These are phyloP conservation scores for Lepiota brunneoincarnata DNA, from an alignment of 768 basidiomycete genomes.

Conservation along the genomic window DNA sequence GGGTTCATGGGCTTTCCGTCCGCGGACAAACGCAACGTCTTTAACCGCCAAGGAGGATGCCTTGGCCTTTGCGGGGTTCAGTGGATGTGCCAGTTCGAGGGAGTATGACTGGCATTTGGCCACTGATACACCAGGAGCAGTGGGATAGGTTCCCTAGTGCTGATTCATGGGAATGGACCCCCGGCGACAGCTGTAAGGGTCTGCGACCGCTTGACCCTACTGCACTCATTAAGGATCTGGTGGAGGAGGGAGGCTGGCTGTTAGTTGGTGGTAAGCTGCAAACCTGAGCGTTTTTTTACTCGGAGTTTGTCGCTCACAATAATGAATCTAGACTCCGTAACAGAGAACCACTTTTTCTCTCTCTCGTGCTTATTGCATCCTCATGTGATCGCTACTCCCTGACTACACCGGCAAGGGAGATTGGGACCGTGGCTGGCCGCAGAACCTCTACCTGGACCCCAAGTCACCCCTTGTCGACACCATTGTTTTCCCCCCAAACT, in stretches of 20 bases:
- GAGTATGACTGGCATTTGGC: slow-evolving; percentile 67
- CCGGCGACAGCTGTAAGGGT: slow-evolving; percentile 39
- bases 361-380: slow-evolving; percentile 65
- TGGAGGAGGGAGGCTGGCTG: slow-evolving; percentile 71
- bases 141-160: slow-evolving; percentile 54
- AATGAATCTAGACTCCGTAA: slow-evolving; percentile 51
- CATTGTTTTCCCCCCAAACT: slow-evolving; percentile 46
- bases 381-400: slow-evolving; percentile 64
- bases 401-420: slow-evolving; percentile 50
- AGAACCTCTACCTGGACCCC: slow-evolving; percentile 60
- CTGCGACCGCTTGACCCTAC: slow-evolving; percentile 38
- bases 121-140: slow-evolving; percentile 41
- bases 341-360: slow-evolving; percentile 75
- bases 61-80: slow-evolving; percentile 51
- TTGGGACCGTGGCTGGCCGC: slow-evolving; percentile 66
- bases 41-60: slow-evolving; percentile 41
- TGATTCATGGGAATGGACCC: slow-evolving; percentile 52
- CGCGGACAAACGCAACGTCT: slow-evolving; percentile 27
- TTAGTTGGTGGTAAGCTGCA: slow-evolving; percentile 52
- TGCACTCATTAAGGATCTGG: slow-evolving; percentile 52
- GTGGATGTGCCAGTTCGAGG: slow-evolving; percentile 60
- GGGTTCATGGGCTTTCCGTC: slow-evolving; percentile 40
- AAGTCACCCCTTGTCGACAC: slow-evolving; percentile 43
- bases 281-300: neutral
- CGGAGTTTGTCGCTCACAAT: neutral